Evolutionary conservation across 371 early-diverging fungal species (phyloP), one percentile per base, ranked within the genome.

Genomic region (Rhizopus delemar): DNA sequence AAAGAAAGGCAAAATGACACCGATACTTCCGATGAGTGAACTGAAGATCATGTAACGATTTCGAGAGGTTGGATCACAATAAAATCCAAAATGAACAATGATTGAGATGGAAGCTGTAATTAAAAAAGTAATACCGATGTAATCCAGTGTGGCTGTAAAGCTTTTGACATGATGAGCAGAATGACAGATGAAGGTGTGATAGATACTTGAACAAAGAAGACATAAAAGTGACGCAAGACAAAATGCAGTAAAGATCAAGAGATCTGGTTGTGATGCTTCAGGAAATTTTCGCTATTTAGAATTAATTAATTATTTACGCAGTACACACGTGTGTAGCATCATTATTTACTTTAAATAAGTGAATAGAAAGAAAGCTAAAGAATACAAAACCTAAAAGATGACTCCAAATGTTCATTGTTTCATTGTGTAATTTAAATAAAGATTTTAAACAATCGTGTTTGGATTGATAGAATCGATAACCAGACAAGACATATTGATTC

Each of bases 331-430:
- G 22, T 22, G 22, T 22, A 22, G 22, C 32, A 7, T 33, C 3
- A 28, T 35, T 28, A 4, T 58, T 70, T 73, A 77, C 80, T 22
- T 81, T 72, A 55, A 84, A 80, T 9, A 77, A 70, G 52, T 81
- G 75, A 36, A 81, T 57, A 3, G 81, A 81, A 0, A 89, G 63
- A 31, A 66, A 73, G 3, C 77, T 60, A 61, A 88, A 82, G 50
- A 86, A 81, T 22, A 87, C 43, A 33, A 86, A 78, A 0, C 89
- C 90, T 6, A 83, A 49, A 56, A 90, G 67, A 72, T 88, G 90
- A 32, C 86, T 86, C 86, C 86, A 87, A 29, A 89, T 89, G 56
- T 90, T 89, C 71, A 84, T 73, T 1, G 90, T 89, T 66, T 90
- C 89, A 46, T 90, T 90, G 61, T 90, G 90, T 33, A 88, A 64